Base-by-base conservation (phyloP, 257 asterid genomes). In the Salvia splendens region DNA sequence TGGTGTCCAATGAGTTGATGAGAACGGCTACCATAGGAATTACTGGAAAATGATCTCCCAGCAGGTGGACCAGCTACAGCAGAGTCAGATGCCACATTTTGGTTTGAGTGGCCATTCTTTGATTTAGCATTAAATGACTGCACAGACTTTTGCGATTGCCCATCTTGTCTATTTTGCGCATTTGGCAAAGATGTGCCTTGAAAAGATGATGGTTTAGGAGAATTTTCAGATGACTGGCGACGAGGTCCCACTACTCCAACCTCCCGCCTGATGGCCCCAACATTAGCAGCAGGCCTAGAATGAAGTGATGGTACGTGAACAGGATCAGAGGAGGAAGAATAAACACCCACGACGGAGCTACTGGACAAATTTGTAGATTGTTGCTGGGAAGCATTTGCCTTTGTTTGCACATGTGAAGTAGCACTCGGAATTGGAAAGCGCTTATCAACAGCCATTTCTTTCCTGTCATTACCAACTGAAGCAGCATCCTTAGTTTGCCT, bases 301-400 rank as follows among this genome's bases (percentile, higher is more conserved):
- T 86, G 87, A 67, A 73, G 97, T n/a, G 95, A 88, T 12, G 98
- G 99, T n/a, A 94, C 99, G 32, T 94, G 98, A 76, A 94, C 93
- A 70, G 98, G 99, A 70, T 94, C 97, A 43, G 84, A 84, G 41
- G 96, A 87, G 54, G 98, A 94, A 12, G 96, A 89, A 81, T 94
- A 89, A 77, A 93, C 90, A 61, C 97, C 98, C 28, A 82, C 81
- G 2, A 86, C 89, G 24, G 90, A 83, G 78, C 77, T 85, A 78
- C 47, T 86, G 14, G 95, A 79, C 69, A 93, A 83, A 79, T 81
- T 75, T 46, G 85, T 64, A 54, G 86, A 73, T 62, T 79, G 83
- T 70, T 70, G 73, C 47, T 74, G 83, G 55, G 79, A 42, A 59
- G 74, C 89, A 71, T 65, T 86, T 40, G 76, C 77, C 84, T 84